Evolutionary conservation across 768 basidiomycete species (phyloP).

Genomic region (Cystoderma amianthinum): DNA sequence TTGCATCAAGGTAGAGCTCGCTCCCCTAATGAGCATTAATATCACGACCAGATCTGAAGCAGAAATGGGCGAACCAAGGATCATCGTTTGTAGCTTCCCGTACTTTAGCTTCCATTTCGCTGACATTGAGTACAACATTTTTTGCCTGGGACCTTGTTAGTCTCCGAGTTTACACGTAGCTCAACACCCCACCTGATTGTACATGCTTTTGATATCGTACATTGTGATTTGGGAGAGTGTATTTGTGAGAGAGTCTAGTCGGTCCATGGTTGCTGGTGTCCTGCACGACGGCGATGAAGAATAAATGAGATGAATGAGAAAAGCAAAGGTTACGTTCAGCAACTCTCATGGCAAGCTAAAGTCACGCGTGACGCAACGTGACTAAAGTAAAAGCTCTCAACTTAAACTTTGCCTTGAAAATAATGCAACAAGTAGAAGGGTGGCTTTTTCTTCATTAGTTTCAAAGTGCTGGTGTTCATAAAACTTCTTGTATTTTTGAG

Average conservation of each 20-base stretch:
- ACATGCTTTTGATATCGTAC: constrained; percentile 93
- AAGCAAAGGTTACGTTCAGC: too few relatives aligned
- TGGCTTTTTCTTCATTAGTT: too few relatives aligned
- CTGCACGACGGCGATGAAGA: not conserved
- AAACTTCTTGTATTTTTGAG: too few relatives aligned
- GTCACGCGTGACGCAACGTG: too few relatives aligned
- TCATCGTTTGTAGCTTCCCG: constrained; percentile 97
- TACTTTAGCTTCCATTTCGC: constrained; percentile 96
- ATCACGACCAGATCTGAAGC: not conserved
- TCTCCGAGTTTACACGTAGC: too few relatives aligned
- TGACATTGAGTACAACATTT: constrained; percentile 93
- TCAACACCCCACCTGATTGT: constrained; percentile 65
- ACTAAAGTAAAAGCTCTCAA: too few relatives aligned
- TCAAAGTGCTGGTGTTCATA: too few relatives aligned
- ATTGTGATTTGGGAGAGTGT: constrained; percentile 78
- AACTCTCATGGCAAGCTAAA: too few relatives aligned
- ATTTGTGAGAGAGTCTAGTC: constrained; percentile 66
- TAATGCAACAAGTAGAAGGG: too few relatives aligned
- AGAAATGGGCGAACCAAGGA: constrained; percentile 71
- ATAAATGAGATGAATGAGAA: too few relatives aligned
- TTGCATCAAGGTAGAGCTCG: constrained; percentile 96
- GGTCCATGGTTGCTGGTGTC: constrained; percentile 51
- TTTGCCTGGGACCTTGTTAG: constrained; percentile 55
- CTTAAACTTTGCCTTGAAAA: too few relatives aligned
- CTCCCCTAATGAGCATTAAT: constrained; percentile 59